Evolutionary conservation across 1,284 basidiomycete species (phyloP), one percentile per base, ranked within the genome.

Genomic region (Tilletia walkeri): DNA sequence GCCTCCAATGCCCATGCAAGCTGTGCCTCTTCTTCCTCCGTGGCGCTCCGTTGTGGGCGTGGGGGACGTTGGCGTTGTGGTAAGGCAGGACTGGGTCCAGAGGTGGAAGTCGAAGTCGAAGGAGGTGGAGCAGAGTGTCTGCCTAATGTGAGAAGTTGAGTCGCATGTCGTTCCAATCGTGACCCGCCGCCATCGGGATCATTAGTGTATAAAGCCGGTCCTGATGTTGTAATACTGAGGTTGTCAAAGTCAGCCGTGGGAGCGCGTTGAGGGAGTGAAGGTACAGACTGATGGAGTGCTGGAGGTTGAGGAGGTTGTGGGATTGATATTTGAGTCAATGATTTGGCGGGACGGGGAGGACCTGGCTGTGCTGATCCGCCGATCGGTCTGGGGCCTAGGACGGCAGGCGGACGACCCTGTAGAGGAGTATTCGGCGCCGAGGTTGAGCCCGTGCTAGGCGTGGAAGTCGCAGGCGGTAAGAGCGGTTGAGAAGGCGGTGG

Each of bases 21-120:
- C 61, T 49, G 18, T 7, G 61, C 45, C 10, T 50, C 59, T 20
- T 63, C 59, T 20, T 63, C 59, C 36, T 36, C 59, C 14, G 59
- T 63, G 6, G 59, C 59, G 6, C 34, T 63, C 59, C 59, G 59
- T 20, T 18, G 59, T n/a, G 59, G 56, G 24, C n/a, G 24, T 16
- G 56, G 7, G 9, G 56, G 59, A 9, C 34, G 59, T 38, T 63
- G 30, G 34, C 30, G 59, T 14, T 63, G 59, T 45, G 41, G 41
- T 14, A 45, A 14, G 41, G 14, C 41, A 7, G 41, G 41, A 7
- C 9, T 14, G 41, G 41, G 41, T 9, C 9, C 41, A 14, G 41
- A 3, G 3, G 41, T 14, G 1, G 41, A 3, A 45, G 14, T 14
- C 1, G 41, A 14, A 45, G 41, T 14, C 1, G 41, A 45, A 14